A percentile compares a stretch with the other conserved stretches of the same genome.
phyloP scores from a whole-genome alignment of 495 filamentous ascomycete genomes.

The Penicillium tannophilum region DNA sequence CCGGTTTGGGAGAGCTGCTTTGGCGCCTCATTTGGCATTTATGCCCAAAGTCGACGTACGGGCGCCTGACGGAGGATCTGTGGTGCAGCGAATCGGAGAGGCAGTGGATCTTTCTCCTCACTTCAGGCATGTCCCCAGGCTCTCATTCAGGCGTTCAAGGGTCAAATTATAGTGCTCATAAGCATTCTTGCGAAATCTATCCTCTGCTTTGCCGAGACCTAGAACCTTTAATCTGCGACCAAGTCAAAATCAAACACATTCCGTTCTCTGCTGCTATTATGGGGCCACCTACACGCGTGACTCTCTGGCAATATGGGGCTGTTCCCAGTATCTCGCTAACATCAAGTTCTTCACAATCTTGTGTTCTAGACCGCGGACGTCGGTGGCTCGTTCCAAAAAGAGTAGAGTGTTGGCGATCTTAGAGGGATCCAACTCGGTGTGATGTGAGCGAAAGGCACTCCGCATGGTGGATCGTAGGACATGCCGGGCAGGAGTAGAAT shows the following conservation, averaged over 20 bases:
- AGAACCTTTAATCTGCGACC: slow-evolving; percentile 33
- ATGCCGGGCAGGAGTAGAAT: slow-evolving; percentile 74
- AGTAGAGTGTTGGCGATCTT: slow-evolving; percentile 72
- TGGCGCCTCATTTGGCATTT: slow-evolving; percentile 17
- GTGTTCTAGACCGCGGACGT: slow-evolving; percentile 73
- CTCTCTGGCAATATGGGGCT: slow-evolving; percentile 38
- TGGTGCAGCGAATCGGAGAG: slow-evolving; percentile 25
- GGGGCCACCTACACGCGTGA: slow-evolving; percentile 38
- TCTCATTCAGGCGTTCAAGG: slow-evolving; percentile 71
- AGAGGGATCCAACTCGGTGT: slow-evolving; percentile 55
- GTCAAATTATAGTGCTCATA: slow-evolving; percentile 66
- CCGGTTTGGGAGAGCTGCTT: slow-evolving; percentile 22
- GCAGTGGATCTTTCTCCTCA: slow-evolving; percentile 35
- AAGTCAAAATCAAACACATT: slow-evolving; percentile 22
- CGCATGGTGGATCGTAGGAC: slow-evolving; percentile 66
- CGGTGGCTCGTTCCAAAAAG: slow-evolving; percentile 73
- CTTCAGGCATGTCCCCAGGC: slow-evolving; percentile 66
- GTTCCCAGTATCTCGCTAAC: slow-evolving; percentile 60
- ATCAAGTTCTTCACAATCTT: slow-evolving; percentile 75
- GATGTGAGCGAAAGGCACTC: slow-evolving; percentile 65
- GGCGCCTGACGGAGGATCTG: slow-evolving; percentile 25
- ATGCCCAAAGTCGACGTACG: slow-evolving; percentile 28
- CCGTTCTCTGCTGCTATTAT: slow-evolving; percentile 2
- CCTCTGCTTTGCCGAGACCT: slow-evolving; percentile 30
- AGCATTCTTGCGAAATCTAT: slow-evolving; percentile 36